Evolutionary conservation across 441 rosid species (phyloP).

Genomic region (Croton setiger): DNA sequence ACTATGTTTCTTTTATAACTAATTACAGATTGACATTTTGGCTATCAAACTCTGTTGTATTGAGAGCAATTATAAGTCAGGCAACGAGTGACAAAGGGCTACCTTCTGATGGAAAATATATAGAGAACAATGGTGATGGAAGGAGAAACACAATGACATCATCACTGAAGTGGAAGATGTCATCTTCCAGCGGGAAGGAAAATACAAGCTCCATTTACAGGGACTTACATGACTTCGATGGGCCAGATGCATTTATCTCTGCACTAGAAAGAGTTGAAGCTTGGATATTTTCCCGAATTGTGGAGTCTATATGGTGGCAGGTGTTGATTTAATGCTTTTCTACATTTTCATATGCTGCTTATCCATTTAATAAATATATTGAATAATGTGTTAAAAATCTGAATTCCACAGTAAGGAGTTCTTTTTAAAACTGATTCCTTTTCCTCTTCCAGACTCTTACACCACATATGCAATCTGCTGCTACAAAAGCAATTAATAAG

Average conservation of each 20-base stretch:
- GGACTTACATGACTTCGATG: too few relatives aligned
- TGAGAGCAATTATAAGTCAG: slow-evolving; percentile 69
- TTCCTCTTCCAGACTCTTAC: too few relatives aligned
- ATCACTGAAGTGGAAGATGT: slow-evolving; percentile 61
- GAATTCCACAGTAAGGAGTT: too few relatives aligned
- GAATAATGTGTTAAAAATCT: too few relatives aligned
- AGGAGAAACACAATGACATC: slow-evolving; percentile 37
- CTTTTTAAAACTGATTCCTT: too few relatives aligned
- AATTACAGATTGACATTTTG: slow-evolving; percentile 85
- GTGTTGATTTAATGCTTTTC: too few relatives aligned
- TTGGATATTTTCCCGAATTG: slow-evolving; percentile 82
- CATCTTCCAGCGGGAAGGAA: slow-evolving; percentile 39
- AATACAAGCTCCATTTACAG: too few relatives aligned
- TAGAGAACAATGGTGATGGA: slow-evolving; percentile 32
- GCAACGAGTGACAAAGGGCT: slow-evolving; percentile 35
- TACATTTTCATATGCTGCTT: too few relatives aligned
- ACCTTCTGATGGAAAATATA: slow-evolving; percentile 34
- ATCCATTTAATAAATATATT: too few relatives aligned
- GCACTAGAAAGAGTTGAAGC: slow-evolving; percentile 72
- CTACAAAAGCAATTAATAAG: too few relatives aligned
- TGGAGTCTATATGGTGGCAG: slow-evolving; percentile 97
- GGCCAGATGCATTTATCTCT: too few relatives aligned
- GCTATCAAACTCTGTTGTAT: slow-evolving; percentile 77
- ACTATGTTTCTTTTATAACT: slow-evolving; percentile 1
- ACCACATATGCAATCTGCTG: slow-evolving; percentile 86